Percentiles rank a stretch among this genome's conserved stretches.
Conservation (phyloP, 805 yeast genomes). For the Metschnikowia arizonensis region DNA sequence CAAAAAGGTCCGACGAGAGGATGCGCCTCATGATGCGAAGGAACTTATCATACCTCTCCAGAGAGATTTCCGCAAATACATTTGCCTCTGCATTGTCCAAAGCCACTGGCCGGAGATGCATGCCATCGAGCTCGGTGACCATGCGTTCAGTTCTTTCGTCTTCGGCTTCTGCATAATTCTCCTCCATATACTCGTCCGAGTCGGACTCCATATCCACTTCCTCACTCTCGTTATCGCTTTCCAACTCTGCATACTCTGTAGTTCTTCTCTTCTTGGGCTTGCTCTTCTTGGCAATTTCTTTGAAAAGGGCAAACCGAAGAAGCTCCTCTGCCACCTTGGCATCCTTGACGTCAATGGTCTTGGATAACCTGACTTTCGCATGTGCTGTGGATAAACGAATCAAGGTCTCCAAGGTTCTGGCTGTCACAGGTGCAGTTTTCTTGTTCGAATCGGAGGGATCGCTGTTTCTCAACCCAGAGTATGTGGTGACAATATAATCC, state of each 20-base stretch:
- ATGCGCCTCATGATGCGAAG: constrained; percentile 30
- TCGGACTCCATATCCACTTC: constrained; percentile 16
- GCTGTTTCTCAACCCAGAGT: constrained; percentile 71
- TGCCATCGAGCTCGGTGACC: constrained; percentile 22
- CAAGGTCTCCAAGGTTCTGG: constrained; percentile 95
- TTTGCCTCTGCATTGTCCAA: constrained; percentile 25
- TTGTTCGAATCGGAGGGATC: constrained; percentile 59
- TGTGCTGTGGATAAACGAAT: constrained; percentile 95
- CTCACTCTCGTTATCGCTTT: constrained; percentile 34
- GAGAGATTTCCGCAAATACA: constrained; percentile 23
- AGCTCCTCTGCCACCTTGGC: constrained; percentile 83
- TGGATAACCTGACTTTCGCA: constrained; percentile 88
- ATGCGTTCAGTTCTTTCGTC: background rate
- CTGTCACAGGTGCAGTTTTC: constrained; percentile 90
- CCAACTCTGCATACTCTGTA: constrained; percentile 19
- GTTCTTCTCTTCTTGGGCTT: constrained; percentile 28
- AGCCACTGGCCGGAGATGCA: constrained; percentile 29
- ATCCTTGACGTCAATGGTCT: constrained; percentile 67
- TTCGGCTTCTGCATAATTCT: constrained; percentile 1
- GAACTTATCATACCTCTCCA: constrained; percentile 31
- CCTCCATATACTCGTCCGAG: constrained; percentile 16
- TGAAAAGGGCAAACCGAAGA: constrained; percentile 80
- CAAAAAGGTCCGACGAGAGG: constrained; percentile 31
- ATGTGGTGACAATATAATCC: constrained; percentile 73
- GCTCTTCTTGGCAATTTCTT: constrained; percentile 51